Base-by-base conservation (phyloP, 2,329 filamentous ascomycete genomes). In the Daldinia sp. region DNA sequence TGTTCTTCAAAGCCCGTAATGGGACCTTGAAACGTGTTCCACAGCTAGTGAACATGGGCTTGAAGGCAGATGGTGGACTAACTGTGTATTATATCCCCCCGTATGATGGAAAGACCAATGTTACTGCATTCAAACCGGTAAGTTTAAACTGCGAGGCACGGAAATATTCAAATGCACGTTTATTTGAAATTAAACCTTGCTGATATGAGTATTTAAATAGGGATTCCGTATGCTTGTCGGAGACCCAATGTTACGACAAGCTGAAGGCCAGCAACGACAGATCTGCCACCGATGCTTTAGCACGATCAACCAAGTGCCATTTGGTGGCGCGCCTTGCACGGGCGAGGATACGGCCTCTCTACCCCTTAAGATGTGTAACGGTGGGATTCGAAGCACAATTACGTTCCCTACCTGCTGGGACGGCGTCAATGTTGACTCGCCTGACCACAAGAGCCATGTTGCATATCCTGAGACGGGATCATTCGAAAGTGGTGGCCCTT, bases 351-450 rank as follows among this genome's bases (percentile, higher is more conserved):
- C 78, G 6, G 71, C 76, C 35, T 69, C 76, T 50, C 78, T 83
- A 63, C 81, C 81, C 7, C 66, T 71, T 23, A 69, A 60, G 66
- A 74, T 76, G 33, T 79, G 77, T 69, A 62, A 61, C 5, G 68
- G 74, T 62, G 26, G 74, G 5, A 79, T 79, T 58, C 76, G 81
- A 71, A 77, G 82, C 51, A 82, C 82, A 23, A 79, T 81, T 69
- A 80, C 80, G 15, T 83, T 84, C 73, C 83, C 82, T 33, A 79
- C 78, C 20, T 74, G 85, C 77, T 87, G 85, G 85, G 79, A 87
- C 62, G 85, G 85, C 20, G 77, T 78, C n/a, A 79, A 85, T 63
- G 68, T 83, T 54, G 83, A 86, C 70, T 78, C 80, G 6, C 55
- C 78, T 1, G 79, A 86, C 73, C 83, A 86, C 74, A 81, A 79